A percentile compares a stretch with the other conserved stretches of the same genome.
phyloP scores from a whole-genome alignment of 2,329 filamentous ascomycete species.

The Spiromastix sp. region DNA sequence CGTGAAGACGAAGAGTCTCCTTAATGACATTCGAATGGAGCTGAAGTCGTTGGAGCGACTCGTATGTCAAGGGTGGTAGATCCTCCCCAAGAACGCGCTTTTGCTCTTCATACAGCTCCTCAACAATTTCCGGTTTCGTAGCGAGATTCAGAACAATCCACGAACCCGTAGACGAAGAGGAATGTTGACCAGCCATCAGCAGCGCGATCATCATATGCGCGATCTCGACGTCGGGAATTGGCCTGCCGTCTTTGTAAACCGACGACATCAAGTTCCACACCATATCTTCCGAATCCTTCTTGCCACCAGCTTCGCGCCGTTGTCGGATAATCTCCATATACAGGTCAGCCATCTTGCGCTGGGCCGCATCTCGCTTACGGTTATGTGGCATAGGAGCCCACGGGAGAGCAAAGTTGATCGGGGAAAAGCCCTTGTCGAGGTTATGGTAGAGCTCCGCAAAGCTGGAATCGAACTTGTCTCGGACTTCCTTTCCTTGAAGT shows the following conservation, averaged over 20 bases:
- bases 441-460: constrained; percentile 80
- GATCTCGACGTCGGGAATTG: constrained; percentile 72
- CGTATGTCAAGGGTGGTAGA: constrained; percentile 64
- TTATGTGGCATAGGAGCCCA: constrained; percentile 88
- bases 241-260: constrained; percentile 70
- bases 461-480: constrained; percentile 65
- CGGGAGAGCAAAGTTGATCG: constrained; percentile 82
- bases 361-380: constrained; percentile 66
- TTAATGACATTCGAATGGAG: constrained; percentile 79
- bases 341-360: constrained; percentile 67
- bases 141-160: constrained; percentile 81
- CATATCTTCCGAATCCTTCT: constrained; percentile 59
- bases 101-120: constrained; percentile 79
- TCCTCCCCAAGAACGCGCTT: constrained; percentile 60
- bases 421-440: constrained; percentile 79
- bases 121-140: constrained; percentile 64
- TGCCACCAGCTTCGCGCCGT: constrained; percentile 47
- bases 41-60: constrained; percentile 66
- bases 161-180: constrained; percentile 69
- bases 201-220: constrained; percentile 92
- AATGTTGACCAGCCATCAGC: constrained; percentile 87
- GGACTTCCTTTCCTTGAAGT: constrained; percentile 75
- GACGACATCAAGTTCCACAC: constrained; percentile 85
- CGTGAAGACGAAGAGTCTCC: constrained; percentile 83
- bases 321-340: constrained; percentile 75